Percentiles rank a stretch among this genome's conserved stretches.
phyloP scores from a whole-genome alignment of 73 alveolate genomes.

The Paramecium tetraurelia region DNA sequence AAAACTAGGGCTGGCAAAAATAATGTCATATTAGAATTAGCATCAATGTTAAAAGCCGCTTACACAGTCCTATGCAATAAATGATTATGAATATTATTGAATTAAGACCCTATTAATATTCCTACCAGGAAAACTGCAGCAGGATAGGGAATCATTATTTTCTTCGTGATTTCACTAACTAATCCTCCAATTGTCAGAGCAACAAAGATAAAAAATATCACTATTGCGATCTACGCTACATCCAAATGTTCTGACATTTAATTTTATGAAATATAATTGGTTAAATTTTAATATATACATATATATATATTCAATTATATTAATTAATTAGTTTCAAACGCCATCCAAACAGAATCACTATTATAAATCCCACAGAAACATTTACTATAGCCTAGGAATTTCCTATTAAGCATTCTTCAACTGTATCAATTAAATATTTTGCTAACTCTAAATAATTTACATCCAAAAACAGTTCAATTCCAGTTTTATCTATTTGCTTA shows the following conservation, averaged over 20 bases:
- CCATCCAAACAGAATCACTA: background rate
- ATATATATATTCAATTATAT: background rate
- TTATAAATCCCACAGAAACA: background rate
- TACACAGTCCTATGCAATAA: background rate
- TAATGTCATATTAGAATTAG: slow-evolving; percentile 34
- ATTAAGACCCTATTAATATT: slow-evolving; percentile 36
- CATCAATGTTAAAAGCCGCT: background rate
- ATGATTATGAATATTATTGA: slow-evolving; percentile 5
- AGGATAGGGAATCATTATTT: slow-evolving; percentile 51
- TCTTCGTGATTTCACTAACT: slow-evolving; percentile 46
- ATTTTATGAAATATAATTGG: background rate
- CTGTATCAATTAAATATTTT: background rate
- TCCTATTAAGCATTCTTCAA: background rate
- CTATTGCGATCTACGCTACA: slow-evolving; percentile 14
- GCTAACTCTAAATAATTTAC: background rate
- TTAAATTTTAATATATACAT: background rate
- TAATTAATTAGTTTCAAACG: slow-evolving; percentile 2
- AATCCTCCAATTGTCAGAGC: slow-evolving; percentile 54
- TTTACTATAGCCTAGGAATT: background rate
- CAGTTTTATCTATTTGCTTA: background rate
- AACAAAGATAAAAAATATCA: slow-evolving; percentile 42
- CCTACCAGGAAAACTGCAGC: slow-evolving; percentile 55
- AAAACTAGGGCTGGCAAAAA: slow-evolving; percentile 62
- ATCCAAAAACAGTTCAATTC: background rate
- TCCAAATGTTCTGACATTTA: slow-evolving; percentile 31